Percentiles rank a stretch among this genome's conserved stretches.
These are phyloP conservation scores for Coccinonectria pachysandricola DNA, from an alignment of 2,329 filamentous ascomycete species.

Conservation along the genomic window DNA sequence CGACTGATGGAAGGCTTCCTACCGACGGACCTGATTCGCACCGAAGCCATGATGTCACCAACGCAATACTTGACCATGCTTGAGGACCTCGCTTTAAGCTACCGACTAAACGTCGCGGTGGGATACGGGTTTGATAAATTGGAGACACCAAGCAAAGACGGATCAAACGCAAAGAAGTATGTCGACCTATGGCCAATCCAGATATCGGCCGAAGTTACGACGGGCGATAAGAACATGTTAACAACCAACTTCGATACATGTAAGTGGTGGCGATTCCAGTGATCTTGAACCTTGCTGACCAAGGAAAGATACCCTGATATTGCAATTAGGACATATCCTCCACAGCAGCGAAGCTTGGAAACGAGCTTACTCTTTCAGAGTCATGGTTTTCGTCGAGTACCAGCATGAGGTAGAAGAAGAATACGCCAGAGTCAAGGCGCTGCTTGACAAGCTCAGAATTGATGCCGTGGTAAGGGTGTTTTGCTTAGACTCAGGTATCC, in stretches of 20 bases:
- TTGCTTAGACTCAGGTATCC: slow-evolving; percentile 63
- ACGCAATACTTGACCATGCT: slow-evolving; percentile 72
- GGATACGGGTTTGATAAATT: slow-evolving; percentile 71
- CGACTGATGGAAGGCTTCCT: slow-evolving; percentile 47
- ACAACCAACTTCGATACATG: slow-evolving; percentile 91
- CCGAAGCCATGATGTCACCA: slow-evolving; percentile 57
- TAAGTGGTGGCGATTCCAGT: slow-evolving; percentile 27
- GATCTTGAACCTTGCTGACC: slow-evolving; percentile 5
- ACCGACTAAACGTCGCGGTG: slow-evolving; percentile 76
- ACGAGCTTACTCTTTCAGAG: slow-evolving; percentile 58
- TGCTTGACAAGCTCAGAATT: slow-evolving; percentile 74
- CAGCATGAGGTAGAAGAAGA: slow-evolving; percentile 77
- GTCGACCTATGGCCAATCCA: slow-evolving; percentile 90
- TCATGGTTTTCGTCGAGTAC: slow-evolving; percentile 84
- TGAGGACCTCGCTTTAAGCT: slow-evolving; percentile 66
- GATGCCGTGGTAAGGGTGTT: slow-evolving; percentile 71
- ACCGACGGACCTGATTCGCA: slow-evolving; percentile 60
- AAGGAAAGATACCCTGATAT: slow-evolving; percentile 57
- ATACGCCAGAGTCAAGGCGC: slow-evolving; percentile 55
- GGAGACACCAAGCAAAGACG: slow-evolving; percentile 56
- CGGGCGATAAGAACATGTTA: slow-evolving; percentile 56
- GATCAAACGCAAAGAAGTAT: slow-evolving; percentile 57
- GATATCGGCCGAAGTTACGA: slow-evolving; percentile 74
- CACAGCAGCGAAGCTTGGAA: slow-evolving; percentile 76
- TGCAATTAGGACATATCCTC: slow-evolving; percentile 77